Conservation (phyloP, 257 asterid genomes). For the Solanum sparsipilum region DNA sequence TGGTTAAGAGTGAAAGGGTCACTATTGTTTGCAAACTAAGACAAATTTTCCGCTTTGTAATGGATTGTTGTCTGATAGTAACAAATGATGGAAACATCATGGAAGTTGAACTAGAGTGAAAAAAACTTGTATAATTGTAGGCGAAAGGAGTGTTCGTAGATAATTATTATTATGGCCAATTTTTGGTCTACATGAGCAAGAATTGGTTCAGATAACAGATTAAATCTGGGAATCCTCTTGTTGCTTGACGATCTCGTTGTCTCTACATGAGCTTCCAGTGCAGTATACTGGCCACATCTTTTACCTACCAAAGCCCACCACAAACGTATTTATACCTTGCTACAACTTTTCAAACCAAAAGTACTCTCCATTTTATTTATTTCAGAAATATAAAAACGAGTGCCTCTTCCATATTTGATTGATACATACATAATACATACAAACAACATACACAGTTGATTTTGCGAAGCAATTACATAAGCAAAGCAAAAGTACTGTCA, state of each 20-base stretch:
- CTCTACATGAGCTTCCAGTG: constrained; percentile 64
- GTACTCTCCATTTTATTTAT: background rate
- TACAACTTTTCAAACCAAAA: background rate
- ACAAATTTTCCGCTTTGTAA: background rate
- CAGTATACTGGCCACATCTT: constrained; percentile 65
- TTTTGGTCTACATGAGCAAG: background rate
- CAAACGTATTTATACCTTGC: constrained; percentile 2
- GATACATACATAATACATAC: background rate
- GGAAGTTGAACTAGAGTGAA: background rate
- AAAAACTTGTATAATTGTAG: background rate
- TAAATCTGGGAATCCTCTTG: background rate
- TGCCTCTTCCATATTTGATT: background rate
- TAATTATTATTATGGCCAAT: background rate
- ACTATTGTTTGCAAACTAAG: background rate
- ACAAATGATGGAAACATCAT: background rate
- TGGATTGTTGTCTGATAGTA: background rate
- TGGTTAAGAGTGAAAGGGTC: background rate
- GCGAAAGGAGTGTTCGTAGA: background rate
- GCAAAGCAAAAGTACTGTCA: background rate
- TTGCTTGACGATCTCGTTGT: constrained; percentile 23
- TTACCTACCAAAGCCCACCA: constrained; percentile 39
- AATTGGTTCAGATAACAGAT: background rate
- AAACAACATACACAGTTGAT: background rate
- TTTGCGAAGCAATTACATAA: background rate
- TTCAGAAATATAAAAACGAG: background rate